A percentile compares a stretch with the other conserved stretches of the same genome.
Evolutionary conservation across 257 asterid species (phyloP).

Genomic region (Solanum chmielewskii): DNA sequence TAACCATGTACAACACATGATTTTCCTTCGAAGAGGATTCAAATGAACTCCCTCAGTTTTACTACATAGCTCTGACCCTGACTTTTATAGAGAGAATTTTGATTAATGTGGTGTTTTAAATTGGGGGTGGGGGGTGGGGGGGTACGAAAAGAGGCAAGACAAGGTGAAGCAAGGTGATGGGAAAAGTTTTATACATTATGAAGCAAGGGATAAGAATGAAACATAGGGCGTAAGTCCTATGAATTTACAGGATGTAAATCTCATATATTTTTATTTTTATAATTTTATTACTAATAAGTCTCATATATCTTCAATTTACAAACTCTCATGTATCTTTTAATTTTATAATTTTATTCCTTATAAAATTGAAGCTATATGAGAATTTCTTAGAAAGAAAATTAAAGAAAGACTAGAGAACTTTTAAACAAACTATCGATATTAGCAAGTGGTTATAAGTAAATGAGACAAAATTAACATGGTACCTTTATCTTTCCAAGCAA

Average conservation of each 20-base stretch:
- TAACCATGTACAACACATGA: background rate
- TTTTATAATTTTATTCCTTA: no score
- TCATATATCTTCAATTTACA: no score
- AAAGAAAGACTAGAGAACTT: background rate
- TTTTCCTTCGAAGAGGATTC: background rate
- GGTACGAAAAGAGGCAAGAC: no score
- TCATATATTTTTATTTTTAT: no score
- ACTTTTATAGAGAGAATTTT: background rate
- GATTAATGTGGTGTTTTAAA: background rate
- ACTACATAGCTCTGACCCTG: background rate
- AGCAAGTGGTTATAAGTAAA: background rate
- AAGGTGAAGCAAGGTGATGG: background rate
- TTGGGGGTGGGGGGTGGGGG: background rate
- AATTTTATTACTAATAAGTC: no score
- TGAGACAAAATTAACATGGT: background rate
- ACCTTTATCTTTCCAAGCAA: constrained; percentile 9
- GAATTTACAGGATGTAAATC: no score
- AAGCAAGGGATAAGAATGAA: background rate
- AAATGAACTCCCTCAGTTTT: background rate
- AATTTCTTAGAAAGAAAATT: no score
- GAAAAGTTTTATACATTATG: background rate
- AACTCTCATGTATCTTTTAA: no score
- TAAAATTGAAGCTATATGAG: no score
- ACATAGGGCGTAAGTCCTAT: background rate
- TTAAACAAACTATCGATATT: background rate